Percentiles rank a stretch among this genome's conserved stretches.
phyloP scores from a whole-genome alignment of 169 alveolate species.

The Perkinsus chesapeaki region DNA sequence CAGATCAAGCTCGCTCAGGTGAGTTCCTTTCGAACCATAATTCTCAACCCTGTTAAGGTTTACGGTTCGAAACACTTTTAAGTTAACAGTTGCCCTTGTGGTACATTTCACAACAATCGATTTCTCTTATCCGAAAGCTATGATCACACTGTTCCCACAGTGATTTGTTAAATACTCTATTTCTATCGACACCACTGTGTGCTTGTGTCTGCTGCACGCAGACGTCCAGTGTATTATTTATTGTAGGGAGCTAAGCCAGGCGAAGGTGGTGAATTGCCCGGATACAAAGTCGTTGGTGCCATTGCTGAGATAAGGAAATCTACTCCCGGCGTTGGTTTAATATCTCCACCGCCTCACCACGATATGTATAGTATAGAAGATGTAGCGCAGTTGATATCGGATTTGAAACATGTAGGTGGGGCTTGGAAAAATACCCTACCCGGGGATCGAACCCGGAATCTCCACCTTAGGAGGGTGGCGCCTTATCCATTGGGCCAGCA shows the following conservation, averaged over 20 bases:
- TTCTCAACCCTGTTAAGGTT: neutral
- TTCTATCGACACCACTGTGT: no score
- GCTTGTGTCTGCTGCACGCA: neutral
- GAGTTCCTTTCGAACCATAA: neutral
- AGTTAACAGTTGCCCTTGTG: no score
- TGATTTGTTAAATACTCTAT: no score
- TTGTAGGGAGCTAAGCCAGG: conserved; percentile 68
- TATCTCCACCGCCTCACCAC: conserved; percentile 69
- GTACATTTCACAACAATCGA: no score
- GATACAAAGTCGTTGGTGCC: conserved; percentile 59
- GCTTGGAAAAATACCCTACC: neutral
- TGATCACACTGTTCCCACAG: no score
- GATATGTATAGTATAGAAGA: conserved; percentile 70
- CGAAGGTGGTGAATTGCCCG: conserved; percentile 74
- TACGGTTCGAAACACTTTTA: neutral
- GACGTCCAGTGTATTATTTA: neutral
- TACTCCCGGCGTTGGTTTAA: conserved; percentile 61
- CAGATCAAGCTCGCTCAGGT: conserved; percentile 58
- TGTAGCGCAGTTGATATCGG: conserved; percentile 57
- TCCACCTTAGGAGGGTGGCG: conserved; percentile 7
- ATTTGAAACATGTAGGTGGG: conserved; percentile 42
- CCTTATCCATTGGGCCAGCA: conserved; percentile 5
- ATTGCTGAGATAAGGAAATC: conserved; percentile 58
- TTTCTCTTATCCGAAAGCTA: no score
- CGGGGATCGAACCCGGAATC: conserved; percentile 7